Conservation (phyloP, 2,329 filamentous ascomycete species). For the Aspergillus niger region DNA sequence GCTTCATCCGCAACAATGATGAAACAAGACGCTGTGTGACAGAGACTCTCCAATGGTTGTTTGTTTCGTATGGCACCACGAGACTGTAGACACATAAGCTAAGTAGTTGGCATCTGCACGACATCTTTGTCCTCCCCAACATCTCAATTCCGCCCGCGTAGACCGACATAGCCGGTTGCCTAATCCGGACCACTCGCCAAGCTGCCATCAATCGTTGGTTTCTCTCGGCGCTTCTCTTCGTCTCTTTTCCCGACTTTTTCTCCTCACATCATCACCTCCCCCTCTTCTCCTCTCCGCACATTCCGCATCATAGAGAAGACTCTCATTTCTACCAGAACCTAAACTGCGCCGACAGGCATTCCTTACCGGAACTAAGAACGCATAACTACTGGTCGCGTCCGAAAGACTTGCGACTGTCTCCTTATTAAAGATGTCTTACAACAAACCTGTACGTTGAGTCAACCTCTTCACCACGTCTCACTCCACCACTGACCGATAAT, state of each 20-base stretch:
- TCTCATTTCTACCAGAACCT: background rate
- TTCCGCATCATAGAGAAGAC: background rate
- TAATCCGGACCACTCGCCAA: slow-evolving; percentile 9
- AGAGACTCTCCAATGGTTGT: too few species aligned
- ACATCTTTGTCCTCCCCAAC: background rate
- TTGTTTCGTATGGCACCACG: background rate
- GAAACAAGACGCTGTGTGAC: background rate
- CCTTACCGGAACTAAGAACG: background rate
- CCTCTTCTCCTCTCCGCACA: background rate
- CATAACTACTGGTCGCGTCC: background rate
- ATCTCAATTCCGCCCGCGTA: background rate
- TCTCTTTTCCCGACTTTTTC: background rate
- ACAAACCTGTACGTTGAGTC: slow-evolving; percentile 33
- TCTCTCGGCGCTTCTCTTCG: background rate
- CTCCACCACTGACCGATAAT: background rate
- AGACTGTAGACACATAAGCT: background rate
- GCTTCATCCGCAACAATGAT: too few species aligned
- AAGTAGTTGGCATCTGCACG: background rate
- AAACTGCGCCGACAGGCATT: background rate
- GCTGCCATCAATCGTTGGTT: background rate
- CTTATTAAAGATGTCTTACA: slow-evolving; percentile 32
- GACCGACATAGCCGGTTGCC: slow-evolving; percentile 5
- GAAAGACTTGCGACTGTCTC: background rate
- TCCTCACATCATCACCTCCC: background rate
- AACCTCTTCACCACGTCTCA: background rate